phyloP scores from a whole-genome alignment of 73 alveolate species.

The Paramecium tetraurelia region DNA sequence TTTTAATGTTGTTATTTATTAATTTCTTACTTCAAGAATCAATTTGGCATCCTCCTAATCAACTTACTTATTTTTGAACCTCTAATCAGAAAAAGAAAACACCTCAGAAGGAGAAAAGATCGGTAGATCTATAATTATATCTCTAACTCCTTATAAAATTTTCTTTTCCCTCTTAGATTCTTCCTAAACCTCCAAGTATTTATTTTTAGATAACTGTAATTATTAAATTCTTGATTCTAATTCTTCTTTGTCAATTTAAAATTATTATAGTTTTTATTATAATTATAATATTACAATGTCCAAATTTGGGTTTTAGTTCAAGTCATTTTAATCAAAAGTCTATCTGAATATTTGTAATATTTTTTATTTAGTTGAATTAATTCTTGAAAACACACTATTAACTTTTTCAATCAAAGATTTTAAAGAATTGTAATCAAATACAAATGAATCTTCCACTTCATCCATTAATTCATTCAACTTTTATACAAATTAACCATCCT shows the following conservation, averaged over 20 bases:
- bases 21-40: not conserved
- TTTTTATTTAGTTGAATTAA: not conserved
- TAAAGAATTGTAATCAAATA: not conserved
- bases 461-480: not conserved
- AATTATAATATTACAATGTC: not conserved
- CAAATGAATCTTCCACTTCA: not conserved
- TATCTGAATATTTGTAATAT: not conserved
- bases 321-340: not conserved
- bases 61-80: not conserved
- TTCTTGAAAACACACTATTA: not conserved
- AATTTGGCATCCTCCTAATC: conserved; percentile 5
- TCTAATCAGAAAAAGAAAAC: not conserved
- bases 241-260: not conserved
- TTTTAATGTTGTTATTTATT: not conserved
- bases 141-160: not conserved
- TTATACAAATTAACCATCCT: not conserved
- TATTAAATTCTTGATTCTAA: not conserved
- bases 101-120: not conserved
- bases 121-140: not conserved
- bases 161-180: not conserved
- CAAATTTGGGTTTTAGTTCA: not conserved
- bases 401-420: not conserved
- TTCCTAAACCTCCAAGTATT: not conserved
- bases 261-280: not conserved
- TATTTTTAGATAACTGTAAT: not conserved